Evolutionary conservation across 2,329 filamentous ascomycete genomes (phyloP).

Genomic region (Trichothecium sympodiale): DNA sequence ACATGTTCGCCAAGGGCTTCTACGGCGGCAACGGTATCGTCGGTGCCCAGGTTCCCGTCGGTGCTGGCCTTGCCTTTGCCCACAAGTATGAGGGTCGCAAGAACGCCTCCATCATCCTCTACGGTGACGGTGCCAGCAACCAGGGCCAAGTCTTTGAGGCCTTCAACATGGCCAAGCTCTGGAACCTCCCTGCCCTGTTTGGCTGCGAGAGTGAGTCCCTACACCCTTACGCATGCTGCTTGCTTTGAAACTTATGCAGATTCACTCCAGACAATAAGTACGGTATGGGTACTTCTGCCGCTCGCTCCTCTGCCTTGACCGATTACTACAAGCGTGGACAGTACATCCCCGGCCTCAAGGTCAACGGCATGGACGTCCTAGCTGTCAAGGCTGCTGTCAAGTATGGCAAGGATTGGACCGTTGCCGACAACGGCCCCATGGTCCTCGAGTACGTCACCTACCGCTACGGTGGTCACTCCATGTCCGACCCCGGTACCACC

Average conservation of each 20-base stretch:
- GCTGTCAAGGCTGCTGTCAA: slow-evolving; percentile 93
- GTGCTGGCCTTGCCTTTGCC: slow-evolving; percentile 91
- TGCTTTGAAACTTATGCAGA: not conserved
- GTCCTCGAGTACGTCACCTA: slow-evolving; percentile 99
- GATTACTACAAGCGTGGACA: slow-evolving; percentile 99
- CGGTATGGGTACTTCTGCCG: slow-evolving; percentile 96
- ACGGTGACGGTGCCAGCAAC: slow-evolving; percentile 97
- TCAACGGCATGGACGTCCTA: slow-evolving; percentile 99
- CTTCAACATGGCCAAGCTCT: slow-evolving; percentile 99
- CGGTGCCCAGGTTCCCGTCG: slow-evolving; percentile 94
- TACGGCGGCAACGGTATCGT: slow-evolving; percentile 99
- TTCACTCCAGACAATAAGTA: slow-evolving; percentile 85
- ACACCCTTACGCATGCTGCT: not conserved
- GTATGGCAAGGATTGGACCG: slow-evolving; percentile 83
- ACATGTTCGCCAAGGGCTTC: slow-evolving; percentile 98
- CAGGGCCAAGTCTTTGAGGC: slow-evolving; percentile 99
- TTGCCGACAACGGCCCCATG: slow-evolving; percentile 76
- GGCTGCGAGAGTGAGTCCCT: slow-evolving; percentile 83
- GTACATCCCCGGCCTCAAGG: slow-evolving; percentile 98
- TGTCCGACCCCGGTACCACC: slow-evolving; percentile 98
- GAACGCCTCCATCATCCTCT: slow-evolving; percentile 79
- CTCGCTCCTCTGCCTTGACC: slow-evolving; percentile 87
- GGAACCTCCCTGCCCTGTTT: slow-evolving; percentile 91
- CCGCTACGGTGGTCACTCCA: slow-evolving; percentile 98
- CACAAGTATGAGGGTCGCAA: slow-evolving; percentile 87